Percentiles rank a stretch among this genome's conserved stretches.
Evolutionary conservation across 1,284 basidiomycete species (phyloP).

Genomic region (Fomes fomentarius): DNA sequence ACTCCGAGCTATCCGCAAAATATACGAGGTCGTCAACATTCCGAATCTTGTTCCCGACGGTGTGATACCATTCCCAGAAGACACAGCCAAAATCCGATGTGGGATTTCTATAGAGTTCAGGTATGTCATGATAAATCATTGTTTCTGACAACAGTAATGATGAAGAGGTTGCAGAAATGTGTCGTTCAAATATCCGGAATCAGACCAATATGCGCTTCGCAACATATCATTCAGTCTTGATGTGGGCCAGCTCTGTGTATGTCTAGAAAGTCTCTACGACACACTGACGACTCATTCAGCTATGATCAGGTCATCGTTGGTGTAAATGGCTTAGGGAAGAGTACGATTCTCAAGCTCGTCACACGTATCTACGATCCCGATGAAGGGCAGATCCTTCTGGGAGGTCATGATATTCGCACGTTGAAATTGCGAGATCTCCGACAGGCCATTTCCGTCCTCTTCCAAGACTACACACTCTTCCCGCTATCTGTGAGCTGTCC

Average conservation of each 20-base stretch:
- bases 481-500: slow-evolving; percentile 62
- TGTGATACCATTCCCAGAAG: slow-evolving; percentile 59
- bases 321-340: slow-evolving; percentile 77
- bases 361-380: slow-evolving; percentile 66
- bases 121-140: slow-evolving; percentile 36
- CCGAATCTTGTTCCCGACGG: slow-evolving; percentile 64
- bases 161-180: slow-evolving; percentile 51
- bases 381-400: slow-evolving; percentile 69
- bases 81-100: slow-evolving; percentile 47
- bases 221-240: slow-evolving; percentile 71
- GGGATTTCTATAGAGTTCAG: slow-evolving; percentile 73
- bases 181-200: slow-evolving; percentile 71
- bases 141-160: no score
- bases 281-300: not conserved
- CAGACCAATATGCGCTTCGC: slow-evolving; percentile 55
- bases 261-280: slow-evolving; percentile 25
- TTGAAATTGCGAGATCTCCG: slow-evolving; percentile 65
- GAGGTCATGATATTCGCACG: slow-evolving; percentile 61
- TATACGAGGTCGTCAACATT: slow-evolving; percentile 55
- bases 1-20: slow-evolving; percentile 54
- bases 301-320: slow-evolving; percentile 71
- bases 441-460: slow-evolving; percentile 65
- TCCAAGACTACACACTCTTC: slow-evolving; percentile 79
- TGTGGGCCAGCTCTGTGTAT: slow-evolving; percentile 73
- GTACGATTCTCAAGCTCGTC: slow-evolving; percentile 70